Evolutionary conservation across 2,329 filamentous ascomycete species (phyloP).

Genomic region (Sporothrix protearum): DNA sequence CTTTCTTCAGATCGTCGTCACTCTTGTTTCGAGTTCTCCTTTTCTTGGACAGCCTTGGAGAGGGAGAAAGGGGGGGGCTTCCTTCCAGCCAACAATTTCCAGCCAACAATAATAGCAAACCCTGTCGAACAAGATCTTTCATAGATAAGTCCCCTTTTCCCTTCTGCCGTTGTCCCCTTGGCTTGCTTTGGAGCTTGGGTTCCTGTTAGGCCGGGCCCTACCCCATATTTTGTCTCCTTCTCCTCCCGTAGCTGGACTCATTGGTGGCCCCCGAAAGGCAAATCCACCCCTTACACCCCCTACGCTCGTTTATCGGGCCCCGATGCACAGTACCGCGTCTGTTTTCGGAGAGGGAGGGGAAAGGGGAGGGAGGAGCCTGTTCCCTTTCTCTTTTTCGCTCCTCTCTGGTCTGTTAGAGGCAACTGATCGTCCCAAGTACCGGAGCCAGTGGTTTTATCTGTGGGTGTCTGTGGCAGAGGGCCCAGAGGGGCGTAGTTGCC

Average conservation of each 20-base stretch:
- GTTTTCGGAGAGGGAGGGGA: neutral
- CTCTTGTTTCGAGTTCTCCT: neutral
- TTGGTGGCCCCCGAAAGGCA: neutral
- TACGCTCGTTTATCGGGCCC: conserved; percentile 5
- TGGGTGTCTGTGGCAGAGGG: neutral
- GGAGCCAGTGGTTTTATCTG: conserved; percentile 4
- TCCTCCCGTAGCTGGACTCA: neutral
- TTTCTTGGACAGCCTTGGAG: too few species aligned
- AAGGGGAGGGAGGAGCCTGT: too few species aligned
- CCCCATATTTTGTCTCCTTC: conserved; percentile 1
- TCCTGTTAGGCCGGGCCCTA: neutral
- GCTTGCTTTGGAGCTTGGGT: neutral
- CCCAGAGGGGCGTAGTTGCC: neutral
- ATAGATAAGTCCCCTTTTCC: neutral
- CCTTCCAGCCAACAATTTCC: too few species aligned
- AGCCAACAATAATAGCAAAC: neutral
- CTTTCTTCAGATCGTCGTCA: conserved; percentile 5
- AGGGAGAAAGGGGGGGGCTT: too few species aligned
- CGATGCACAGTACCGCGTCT: neutral
- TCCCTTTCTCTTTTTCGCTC: neutral
- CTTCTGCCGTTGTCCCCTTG: conserved; percentile 3
- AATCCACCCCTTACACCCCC: neutral
- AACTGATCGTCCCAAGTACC: conserved; percentile 20
- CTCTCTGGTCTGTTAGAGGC: neutral
- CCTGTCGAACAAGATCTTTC: neutral